These are phyloP conservation scores for Fusarium decemcellulare DNA, from an alignment of 2,329 filamentous ascomycete genomes.

Conservation along the genomic window DNA sequence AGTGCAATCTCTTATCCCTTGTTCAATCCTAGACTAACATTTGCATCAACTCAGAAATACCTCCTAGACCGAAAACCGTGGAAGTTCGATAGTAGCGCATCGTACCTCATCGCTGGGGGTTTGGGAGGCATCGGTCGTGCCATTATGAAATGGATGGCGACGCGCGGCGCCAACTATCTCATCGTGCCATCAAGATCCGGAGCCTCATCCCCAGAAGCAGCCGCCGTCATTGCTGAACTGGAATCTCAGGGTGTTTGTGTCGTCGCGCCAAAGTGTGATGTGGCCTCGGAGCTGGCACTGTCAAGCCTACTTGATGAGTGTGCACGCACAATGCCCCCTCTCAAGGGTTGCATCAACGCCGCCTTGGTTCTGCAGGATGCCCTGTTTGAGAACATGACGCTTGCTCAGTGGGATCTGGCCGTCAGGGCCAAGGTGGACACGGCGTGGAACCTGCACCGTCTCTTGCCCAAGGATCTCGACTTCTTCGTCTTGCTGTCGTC, in stretches of 20 bases:
- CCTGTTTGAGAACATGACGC: background rate
- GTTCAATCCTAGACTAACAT: no score
- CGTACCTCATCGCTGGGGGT: conserved; percentile 27
- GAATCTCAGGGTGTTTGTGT: background rate
- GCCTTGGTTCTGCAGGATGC: conserved; percentile 1
- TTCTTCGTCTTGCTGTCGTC: no score
- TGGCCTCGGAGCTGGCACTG: no score
- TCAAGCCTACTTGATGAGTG: no score
- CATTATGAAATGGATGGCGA: background rate
- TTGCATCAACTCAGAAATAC: no score
- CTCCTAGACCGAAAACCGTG: no score
- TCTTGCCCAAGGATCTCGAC: background rate
- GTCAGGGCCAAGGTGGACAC: background rate
- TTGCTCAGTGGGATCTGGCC: background rate
- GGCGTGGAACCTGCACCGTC: background rate
- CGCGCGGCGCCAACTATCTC: conserved; percentile 10
- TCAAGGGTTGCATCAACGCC: background rate
- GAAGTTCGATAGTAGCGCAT: conserved; percentile 16
- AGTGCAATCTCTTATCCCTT: no score
- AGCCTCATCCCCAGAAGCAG: background rate
- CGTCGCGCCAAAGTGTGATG: no score
- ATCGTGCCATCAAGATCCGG: conserved; percentile 13
- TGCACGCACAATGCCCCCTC: no score
- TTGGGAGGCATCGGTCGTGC: conserved; percentile 2
- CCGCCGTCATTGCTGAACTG: background rate